Percentiles rank a stretch among this genome's conserved stretches.
Conservation (phyloP, 2,329 filamentous ascomycete genomes). For the Bertia moriformis region DNA sequence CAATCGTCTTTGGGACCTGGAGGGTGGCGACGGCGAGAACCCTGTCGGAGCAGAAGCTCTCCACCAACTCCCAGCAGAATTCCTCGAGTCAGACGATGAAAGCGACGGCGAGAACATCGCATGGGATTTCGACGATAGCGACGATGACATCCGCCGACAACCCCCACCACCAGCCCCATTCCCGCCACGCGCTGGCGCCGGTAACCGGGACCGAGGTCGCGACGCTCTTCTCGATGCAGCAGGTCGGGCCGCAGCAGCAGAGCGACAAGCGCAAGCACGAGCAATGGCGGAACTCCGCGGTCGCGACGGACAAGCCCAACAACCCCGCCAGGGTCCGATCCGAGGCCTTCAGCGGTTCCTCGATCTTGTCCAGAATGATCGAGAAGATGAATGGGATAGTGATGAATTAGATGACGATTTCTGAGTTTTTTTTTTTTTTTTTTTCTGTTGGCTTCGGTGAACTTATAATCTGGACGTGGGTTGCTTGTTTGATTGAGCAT, state of each 20-base stretch:
- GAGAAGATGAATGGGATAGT: conserved; percentile 44
- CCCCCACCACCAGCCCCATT: conserved; percentile 22
- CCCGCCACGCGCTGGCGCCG: conserved; percentile 10
- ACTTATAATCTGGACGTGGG: too few relatives aligned
- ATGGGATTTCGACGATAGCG: conserved; percentile 1
- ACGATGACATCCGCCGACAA: conserved; percentile 11
- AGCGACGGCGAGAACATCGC: neutral
- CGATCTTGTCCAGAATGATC: conserved; percentile 31
- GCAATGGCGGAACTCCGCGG: conserved; percentile 19
- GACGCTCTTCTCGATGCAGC: conserved; percentile 13
- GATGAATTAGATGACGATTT: conserved; percentile 32
- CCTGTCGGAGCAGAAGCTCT: conserved; percentile 20
- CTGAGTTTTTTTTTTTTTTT: neutral
- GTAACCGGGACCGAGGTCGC: conserved; percentile 2
- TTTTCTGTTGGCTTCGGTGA: neutral
- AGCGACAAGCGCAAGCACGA: conserved; percentile 18
- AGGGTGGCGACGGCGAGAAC: conserved; percentile 37
- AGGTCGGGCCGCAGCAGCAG: conserved; percentile 18
- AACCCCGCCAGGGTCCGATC: conserved; percentile 1
- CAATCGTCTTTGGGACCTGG: conserved; percentile 46
- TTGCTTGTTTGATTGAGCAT: neutral
- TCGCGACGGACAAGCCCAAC: conserved; percentile 3
- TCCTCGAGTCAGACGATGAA: neutral
- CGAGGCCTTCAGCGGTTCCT: conserved; percentile 31
- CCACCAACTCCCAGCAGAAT: conserved; percentile 9